Percentiles rank a stretch among this genome's conserved stretches.
Conservation (phyloP, 805 yeast species). For the Suhomyces tanzawaensis region DNA sequence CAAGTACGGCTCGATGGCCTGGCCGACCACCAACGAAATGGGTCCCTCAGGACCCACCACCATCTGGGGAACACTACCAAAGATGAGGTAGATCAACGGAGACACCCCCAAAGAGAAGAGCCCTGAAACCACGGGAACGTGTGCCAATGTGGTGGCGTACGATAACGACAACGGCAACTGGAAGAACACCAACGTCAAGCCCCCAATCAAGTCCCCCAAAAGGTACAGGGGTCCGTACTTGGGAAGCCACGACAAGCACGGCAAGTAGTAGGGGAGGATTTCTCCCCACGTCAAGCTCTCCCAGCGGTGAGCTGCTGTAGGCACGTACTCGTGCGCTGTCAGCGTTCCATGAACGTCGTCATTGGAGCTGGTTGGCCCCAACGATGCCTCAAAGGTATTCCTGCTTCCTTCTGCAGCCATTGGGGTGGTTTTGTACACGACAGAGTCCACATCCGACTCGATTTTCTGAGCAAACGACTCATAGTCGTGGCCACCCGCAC, state of each 20-base stretch:
- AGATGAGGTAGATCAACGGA: conserved; percentile 39
- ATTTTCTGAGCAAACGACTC: conserved; percentile 1
- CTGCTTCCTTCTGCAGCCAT: neutral
- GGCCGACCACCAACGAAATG: conserved; percentile 46
- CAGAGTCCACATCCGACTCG: conserved; percentile 2
- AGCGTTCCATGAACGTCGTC: no score
- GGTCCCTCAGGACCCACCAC: conserved; percentile 48
- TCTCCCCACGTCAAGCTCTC: conserved; percentile 28
- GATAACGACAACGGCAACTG: conserved; percentile 78
- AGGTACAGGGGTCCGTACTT: conserved; percentile 42
- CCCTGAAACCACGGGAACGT: conserved; percentile 42
- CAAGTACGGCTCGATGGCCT: conserved; percentile 42
- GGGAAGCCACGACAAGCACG: conserved; percentile 66
- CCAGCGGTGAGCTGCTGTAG: conserved; percentile 17
- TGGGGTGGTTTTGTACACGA: neutral
- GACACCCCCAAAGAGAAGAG: conserved; percentile 37
- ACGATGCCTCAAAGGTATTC: neutral
- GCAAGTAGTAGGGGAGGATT: conserved; percentile 60
- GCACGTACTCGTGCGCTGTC: conserved; percentile 19
- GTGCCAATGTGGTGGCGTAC: conserved; percentile 41
- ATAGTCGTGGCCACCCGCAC: conserved; percentile 1
- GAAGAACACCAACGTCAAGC: conserved; percentile 83
- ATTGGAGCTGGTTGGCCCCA: neutral
- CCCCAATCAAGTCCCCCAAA: conserved; percentile 71
- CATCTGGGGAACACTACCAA: conserved; percentile 48